A percentile compares a stretch with the other conserved stretches of the same genome.
These are phyloP conservation scores for Ganoderma lingzhi DNA, from an alignment of 1,284 basidiomycete genomes.

Conservation along the genomic window DNA sequence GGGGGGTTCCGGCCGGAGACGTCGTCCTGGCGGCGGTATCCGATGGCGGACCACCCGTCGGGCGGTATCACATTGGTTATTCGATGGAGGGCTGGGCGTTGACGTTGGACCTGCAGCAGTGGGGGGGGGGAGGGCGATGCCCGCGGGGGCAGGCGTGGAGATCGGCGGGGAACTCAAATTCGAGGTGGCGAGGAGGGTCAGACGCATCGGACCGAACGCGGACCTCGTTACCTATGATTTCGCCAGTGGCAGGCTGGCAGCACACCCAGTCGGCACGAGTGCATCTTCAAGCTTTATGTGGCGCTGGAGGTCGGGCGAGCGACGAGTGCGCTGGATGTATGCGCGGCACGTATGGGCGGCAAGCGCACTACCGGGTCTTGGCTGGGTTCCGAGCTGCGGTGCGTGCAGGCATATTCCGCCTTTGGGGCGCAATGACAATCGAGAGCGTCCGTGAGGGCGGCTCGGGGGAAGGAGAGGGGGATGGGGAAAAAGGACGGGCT, in stretches of 20 bases:
- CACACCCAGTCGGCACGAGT: slow-evolving; percentile 40
- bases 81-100: background rate
- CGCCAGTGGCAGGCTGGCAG: slow-evolving; percentile 20
- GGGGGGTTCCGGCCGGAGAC: slow-evolving; percentile 25
- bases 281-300: too few species aligned
- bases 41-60: background rate
- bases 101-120: too few species aligned
- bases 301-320: too few species aligned
- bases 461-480: background rate
- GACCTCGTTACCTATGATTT: slow-evolving; percentile 26
- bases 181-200: slow-evolving; percentile 35
- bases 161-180: slow-evolving; percentile 6
- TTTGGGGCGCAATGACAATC: background rate
- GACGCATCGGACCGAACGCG: slow-evolving; percentile 38
- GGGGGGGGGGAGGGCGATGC: background rate
- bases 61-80: background rate
- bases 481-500: background rate
- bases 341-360: too few species aligned
- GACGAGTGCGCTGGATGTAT: too few species aligned
- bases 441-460: background rate
- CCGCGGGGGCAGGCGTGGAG: background rate
- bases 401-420: background rate
- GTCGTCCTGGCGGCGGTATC: slow-evolving; percentile 6
- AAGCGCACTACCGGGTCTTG: too few species aligned
- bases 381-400: background rate